These are phyloP conservation scores for Plantago coronopus DNA, from an alignment of 305 asterid genomes.

Conservation along the genomic window DNA sequence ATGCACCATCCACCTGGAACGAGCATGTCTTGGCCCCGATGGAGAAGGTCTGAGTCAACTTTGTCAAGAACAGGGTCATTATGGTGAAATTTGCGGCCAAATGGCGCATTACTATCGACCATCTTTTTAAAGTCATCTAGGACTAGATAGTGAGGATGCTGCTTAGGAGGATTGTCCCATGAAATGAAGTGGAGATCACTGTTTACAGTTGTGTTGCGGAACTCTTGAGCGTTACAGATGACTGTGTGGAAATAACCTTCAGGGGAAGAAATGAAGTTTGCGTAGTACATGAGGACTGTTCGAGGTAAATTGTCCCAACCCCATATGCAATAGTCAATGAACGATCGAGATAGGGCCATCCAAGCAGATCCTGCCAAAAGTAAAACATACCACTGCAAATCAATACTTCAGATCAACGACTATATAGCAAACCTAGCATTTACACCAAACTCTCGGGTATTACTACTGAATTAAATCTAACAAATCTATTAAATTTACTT, in stretches of 20 bases:
- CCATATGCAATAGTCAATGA: conserved; percentile 90
- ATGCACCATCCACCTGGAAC: conserved; percentile 97
- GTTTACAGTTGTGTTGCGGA: conserved; percentile 82
- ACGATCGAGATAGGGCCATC: conserved; percentile 93
- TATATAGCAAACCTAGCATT: neutral
- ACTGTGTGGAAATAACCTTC: conserved; percentile 98
- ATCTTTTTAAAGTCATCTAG: conserved; percentile 71
- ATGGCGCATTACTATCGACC: conserved; percentile 92
- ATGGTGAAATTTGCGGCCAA: conserved; percentile 82
- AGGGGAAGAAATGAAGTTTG: conserved; percentile 93
- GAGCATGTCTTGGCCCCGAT: conserved; percentile 59
- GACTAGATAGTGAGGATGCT: conserved; percentile 86
- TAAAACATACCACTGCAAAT: neutral
- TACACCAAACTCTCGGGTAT: neutral
- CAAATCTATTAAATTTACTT: too few species aligned
- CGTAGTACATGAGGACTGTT: conserved; percentile 92
- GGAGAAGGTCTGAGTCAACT: conserved; percentile 68
- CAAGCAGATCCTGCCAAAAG: conserved; percentile 83
- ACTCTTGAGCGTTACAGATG: conserved; percentile 74
- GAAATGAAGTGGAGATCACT: conserved; percentile 94
- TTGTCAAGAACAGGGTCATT: conserved; percentile 77
- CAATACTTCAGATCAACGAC: neutral
- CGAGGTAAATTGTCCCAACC: conserved; percentile 98
- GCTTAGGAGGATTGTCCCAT: conserved; percentile 99
- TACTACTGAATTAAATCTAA: too few species aligned